Base-by-base conservation (phyloP, 345 rosid species). In the Pugionium cornutum region DNA sequence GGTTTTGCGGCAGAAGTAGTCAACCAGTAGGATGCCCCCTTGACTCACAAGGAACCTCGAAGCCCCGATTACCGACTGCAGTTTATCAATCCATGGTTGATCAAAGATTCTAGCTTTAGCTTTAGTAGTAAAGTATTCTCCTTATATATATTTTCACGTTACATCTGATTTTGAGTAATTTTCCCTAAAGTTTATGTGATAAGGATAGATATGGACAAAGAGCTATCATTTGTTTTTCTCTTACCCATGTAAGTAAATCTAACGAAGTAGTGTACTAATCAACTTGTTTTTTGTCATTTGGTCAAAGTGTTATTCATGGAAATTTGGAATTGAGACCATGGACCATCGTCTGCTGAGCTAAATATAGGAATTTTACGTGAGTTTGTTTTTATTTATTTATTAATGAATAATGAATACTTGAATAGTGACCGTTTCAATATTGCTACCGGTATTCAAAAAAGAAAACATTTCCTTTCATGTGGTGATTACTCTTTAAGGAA, bases 1-100 rank as follows among this genome's bases (percentile, higher is more conserved):
- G 67, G 57, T 62, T 62, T 42, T 37, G 74, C 60, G 58, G 73
- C 51, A 69, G 69, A 61, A 63, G 26, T 46, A 63, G 58, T 54
- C 63, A 70, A 61, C 27, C 40, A 69, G 56, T 70, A 62, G 56
- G 36, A 53, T 18, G 35, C 50, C 43, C 36, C 9, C 48, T 28
- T 28, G 32, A n/a, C 11, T 34, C 9, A 30, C 51, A 65, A 66
- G 47, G 31, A 42, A 65, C 26, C 43, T 33, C 4, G 40, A 53
- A 53, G 52, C 33, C 69, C 49, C 30, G n/a, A 51, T 4, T 7
- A 62, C 29, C 49, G 40, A 3, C 11, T 43, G 34, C 25, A 4
- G 51, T 53, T 9, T 32, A 9, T 42, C 6, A 51, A 33, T 52
- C 49, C 55, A 30, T 53, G 56, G 62, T 62, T 45, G 31, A 30